phyloP scores from a whole-genome alignment of 2,329 filamentous ascomycete species.

The Stagonosporopsis cucurbitacearum region DNA sequence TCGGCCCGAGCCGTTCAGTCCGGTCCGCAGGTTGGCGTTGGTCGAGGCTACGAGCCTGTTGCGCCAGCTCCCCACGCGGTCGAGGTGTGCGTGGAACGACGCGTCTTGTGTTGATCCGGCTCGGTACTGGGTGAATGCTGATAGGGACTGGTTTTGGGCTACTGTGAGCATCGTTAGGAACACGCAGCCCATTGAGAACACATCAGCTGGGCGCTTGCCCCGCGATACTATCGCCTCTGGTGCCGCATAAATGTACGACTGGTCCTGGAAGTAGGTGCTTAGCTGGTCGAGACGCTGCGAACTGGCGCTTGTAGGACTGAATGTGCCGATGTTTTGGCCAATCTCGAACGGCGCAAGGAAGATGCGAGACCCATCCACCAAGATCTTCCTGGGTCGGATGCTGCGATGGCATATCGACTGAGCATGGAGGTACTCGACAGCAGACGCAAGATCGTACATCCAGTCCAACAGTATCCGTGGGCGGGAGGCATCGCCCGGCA shows the following conservation, averaged over 20 bases:
- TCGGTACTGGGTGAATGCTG: slow-evolving; percentile 44
- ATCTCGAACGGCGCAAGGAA: slow-evolving; percentile 49
- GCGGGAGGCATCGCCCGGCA: slow-evolving; percentile 41
- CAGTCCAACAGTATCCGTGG: slow-evolving; percentile 47
- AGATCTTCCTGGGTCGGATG: slow-evolving; percentile 50
- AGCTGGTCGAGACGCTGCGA: slow-evolving; percentile 41
- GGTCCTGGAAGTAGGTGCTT: slow-evolving; percentile 42
- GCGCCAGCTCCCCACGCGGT: slow-evolving; percentile 45
- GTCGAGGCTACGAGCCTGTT: slow-evolving; percentile 41
- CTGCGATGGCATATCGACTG: slow-evolving; percentile 47
- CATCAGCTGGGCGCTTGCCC: slow-evolving; percentile 47
- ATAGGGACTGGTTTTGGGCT: slow-evolving; percentile 44
- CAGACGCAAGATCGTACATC: slow-evolving; percentile 51
- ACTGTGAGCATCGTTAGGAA: slow-evolving; percentile 50
- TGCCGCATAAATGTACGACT: slow-evolving; percentile 48
- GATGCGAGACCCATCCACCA: slow-evolving; percentile 46
- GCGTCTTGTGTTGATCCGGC: slow-evolving; percentile 44
- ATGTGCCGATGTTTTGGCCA: slow-evolving; percentile 33
- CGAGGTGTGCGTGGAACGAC: slow-evolving; percentile 49
- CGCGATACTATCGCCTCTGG: slow-evolving; percentile 48
- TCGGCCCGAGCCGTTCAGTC: slow-evolving; percentile 37
- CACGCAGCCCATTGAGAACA: slow-evolving; percentile 50
- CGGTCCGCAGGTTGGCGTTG: slow-evolving; percentile 39
- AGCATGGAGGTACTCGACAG: slow-evolving; percentile 48
- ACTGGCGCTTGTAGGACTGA: slow-evolving; percentile 38